Evolutionary conservation across 805 yeast genomes (phyloP).

Genomic region (Saccharomycopsis sp.): DNA sequence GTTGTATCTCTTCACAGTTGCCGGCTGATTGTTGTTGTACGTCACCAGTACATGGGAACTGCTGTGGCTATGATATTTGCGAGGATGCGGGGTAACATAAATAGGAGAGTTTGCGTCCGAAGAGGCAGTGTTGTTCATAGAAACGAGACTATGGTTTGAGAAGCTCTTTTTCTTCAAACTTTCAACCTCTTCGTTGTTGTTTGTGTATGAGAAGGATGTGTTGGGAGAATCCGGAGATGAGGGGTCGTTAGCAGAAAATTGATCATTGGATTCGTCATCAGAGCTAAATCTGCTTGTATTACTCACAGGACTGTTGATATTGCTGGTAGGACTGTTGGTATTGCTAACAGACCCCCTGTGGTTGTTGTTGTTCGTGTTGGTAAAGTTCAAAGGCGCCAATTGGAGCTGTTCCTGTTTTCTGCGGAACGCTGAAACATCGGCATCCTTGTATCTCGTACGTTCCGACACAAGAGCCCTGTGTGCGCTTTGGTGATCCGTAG

Average conservation of each 20-base stretch:
- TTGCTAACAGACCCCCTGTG: neutral
- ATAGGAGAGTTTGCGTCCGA: neutral
- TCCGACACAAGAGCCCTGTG: neutral
- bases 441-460: neutral
- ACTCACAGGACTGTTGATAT: neutral
- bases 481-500: neutral
- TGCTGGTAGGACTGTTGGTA: neutral
- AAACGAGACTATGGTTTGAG: neutral
- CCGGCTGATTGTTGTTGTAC: neutral
- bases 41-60: neutral
- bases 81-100: neutral
- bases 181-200: neutral
- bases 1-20: neutral
- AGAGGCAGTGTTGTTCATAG: neutral
- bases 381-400: neutral
- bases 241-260: neutral
- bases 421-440: neutral
- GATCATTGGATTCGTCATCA: neutral
- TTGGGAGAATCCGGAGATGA: neutral
- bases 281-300: neutral
- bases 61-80: neutral
- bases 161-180: neutral
- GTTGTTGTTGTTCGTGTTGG: neutral
- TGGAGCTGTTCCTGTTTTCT: neutral
- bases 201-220: neutral